Conservation (phyloP, 164 flowering plant genomes). For the Taxillus chinensis region DNA sequence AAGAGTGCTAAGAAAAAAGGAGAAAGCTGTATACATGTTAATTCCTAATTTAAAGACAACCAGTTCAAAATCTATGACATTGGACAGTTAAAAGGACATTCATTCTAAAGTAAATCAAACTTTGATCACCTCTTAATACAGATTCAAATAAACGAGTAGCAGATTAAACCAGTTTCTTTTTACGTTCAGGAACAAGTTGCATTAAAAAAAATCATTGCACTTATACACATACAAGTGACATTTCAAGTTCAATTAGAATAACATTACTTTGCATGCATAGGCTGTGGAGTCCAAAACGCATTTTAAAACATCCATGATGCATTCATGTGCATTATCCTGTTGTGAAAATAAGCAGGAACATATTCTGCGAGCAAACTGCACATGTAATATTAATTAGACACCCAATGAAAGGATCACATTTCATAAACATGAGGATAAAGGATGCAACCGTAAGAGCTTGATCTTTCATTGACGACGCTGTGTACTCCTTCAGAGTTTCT, state of each 20-base stretch:
- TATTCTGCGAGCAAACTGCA: constrained; percentile 52
- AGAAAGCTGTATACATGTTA: no score
- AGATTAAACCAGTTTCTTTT: no score
- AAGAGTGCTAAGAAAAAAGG: no score
- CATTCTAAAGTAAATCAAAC: no score
- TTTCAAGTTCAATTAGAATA: neutral
- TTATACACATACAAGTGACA: neutral
- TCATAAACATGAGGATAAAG: neutral
- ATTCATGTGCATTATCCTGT: constrained; percentile 16
- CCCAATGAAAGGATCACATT: neutral
- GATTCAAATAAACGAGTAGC: no score
- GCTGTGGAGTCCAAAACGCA: constrained; percentile 27
- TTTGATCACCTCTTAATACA: no score
- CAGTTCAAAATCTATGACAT: no score
- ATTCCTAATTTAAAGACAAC: no score
- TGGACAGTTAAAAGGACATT: no score
- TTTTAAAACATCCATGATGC: constrained; percentile 27
- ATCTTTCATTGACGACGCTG: constrained; percentile 37
- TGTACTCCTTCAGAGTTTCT: constrained; percentile 37
- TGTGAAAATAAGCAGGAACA: constrained; percentile 37
- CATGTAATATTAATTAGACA: neutral
- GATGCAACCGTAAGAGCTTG: constrained; percentile 44
- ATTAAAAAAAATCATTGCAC: neutral
- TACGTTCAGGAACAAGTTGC: no score
- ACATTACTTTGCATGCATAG: constrained; percentile 44